These are phyloP conservation scores for Sporothrix pallida DNA, from an alignment of 2,329 filamentous ascomycete species.

Conservation along the genomic window DNA sequence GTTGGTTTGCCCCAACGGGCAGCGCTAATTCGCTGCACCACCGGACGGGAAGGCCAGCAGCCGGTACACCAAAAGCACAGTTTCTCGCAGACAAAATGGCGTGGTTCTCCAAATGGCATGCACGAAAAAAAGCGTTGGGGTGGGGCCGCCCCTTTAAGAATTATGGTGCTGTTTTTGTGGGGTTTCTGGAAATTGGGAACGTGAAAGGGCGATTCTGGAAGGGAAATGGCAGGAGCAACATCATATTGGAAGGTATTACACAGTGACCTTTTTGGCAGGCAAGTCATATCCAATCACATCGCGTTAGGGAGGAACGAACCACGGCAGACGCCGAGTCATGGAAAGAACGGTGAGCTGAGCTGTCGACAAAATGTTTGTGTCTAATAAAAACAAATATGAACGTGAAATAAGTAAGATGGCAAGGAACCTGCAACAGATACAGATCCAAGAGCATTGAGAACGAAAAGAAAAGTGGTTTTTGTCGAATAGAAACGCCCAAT, in stretches of 20 bases:
- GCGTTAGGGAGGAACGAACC: background rate
- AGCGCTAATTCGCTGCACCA: constrained; percentile 29
- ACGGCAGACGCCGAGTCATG: constrained; percentile 4
- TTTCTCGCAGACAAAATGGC: constrained; percentile 32
- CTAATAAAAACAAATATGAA: constrained; percentile 15
- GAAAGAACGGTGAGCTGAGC: background rate
- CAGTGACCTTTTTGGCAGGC: background rate
- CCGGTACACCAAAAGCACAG: constrained; percentile 25
- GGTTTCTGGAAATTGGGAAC: constrained; percentile 9
- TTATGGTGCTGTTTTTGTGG: constrained; percentile 15
- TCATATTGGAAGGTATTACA: background rate
- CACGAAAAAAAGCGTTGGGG: constrained; percentile 26
- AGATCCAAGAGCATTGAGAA: background rate
- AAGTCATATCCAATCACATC: no score
- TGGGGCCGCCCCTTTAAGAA: constrained; percentile 28
- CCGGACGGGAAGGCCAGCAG: constrained; percentile 32
- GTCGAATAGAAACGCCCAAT: constrained; percentile 19
- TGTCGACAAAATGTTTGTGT: constrained; percentile 8
- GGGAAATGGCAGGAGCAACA: background rate
- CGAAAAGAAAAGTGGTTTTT: background rate
- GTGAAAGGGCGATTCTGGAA: constrained; percentile 10
- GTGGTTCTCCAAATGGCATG: constrained; percentile 30
- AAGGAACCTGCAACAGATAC: background rate
- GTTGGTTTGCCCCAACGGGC: constrained; percentile 22
- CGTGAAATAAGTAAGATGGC: background rate